Conservation (phyloP, 2,329 filamentous ascomycete species). For the Bipolaris victoriae region DNA sequence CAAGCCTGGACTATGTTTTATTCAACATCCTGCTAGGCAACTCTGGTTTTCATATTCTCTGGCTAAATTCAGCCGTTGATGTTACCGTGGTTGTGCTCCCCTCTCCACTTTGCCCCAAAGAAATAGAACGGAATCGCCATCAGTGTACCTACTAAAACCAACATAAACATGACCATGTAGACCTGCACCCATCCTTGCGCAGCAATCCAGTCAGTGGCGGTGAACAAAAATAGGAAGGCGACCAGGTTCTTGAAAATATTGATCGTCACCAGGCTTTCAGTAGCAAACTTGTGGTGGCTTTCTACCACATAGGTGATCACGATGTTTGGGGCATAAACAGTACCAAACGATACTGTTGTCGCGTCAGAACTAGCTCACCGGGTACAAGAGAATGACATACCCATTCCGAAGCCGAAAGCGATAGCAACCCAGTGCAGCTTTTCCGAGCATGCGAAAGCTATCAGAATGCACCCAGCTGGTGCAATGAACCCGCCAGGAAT, state of each 20-base stretch:
- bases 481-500: conserved; percentile 8
- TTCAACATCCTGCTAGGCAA: not conserved
- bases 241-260: conserved; percentile 16
- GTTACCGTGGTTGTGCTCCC: not conserved
- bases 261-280: conserved; percentile 12
- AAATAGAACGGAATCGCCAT: conserved; percentile 7
- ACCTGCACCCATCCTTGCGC: conserved; percentile 11
- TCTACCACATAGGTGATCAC: conserved; percentile 16
- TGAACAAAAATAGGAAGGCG: conserved; percentile 11
- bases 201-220: conserved; percentile 8
- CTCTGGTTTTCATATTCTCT: not conserved
- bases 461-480: conserved; percentile 8
- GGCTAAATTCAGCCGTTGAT: not conserved
- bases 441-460: conserved; percentile 12
- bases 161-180: conserved; percentile 16
- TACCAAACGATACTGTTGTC: conserved; percentile 13
- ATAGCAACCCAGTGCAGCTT: conserved; percentile 16
- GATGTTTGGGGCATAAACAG: conserved; percentile 13
- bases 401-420: conserved; percentile 15
- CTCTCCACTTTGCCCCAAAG: conserved; percentile 9
- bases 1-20: not conserved
- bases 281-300: not conserved
- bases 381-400: not conserved
- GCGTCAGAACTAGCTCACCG: not conserved
- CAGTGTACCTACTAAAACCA: conserved; percentile 8